Evolutionary conservation across 257 asterid genomes (phyloP), one percentile per base, ranked within the genome.

Genomic region (Solanum tarapatanum): DNA sequence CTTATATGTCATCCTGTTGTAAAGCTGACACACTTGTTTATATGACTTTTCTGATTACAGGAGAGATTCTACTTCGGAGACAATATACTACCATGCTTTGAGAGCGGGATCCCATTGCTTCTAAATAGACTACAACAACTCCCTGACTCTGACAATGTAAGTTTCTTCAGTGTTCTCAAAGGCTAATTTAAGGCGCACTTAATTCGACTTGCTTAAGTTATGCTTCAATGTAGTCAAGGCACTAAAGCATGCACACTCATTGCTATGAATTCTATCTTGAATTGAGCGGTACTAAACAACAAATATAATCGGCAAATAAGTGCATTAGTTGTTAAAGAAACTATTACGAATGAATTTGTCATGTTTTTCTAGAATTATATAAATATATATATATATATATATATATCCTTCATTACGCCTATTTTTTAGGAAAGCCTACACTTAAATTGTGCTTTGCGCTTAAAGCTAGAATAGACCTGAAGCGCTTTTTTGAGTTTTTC

Each of bases 11-110:
- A 79, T 87, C 80, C 89, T 26, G 39, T 55, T 87, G 55, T 72
- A 74, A 80, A 55, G 62, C 45, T 88, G 83, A 88, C 60, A 72
- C 88, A 62, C 87, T 66, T 32, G 28, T 21, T 83, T 87, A 11
- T 35, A 33, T 58, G 35, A 43, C 77, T 76, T 73, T 24, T 88
- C 70, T 23, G 55, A 77, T 83, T 45, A 86, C 94, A 97, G 99
- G 99, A 97, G 92, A 95, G 99, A 90, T 97, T 97, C 91, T 97
- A 95, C 93, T 97, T 97, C 87, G 98, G 98, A 55, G 99, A 96
- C 90, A 95, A 93, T 90, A 89, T 97, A 83, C 90, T 97, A 77
- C 99, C 99, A 24, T 95, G 98, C 94, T 97, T 97, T 82, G 98
- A 97, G 91, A 97, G 99, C 88, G 99, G 98, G 84, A 94, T 97